Evolutionary conservation across 2,329 filamentous ascomycete species (phyloP), one percentile per base, ranked within the genome.

Genomic region (Fusarium nodosum): DNA sequence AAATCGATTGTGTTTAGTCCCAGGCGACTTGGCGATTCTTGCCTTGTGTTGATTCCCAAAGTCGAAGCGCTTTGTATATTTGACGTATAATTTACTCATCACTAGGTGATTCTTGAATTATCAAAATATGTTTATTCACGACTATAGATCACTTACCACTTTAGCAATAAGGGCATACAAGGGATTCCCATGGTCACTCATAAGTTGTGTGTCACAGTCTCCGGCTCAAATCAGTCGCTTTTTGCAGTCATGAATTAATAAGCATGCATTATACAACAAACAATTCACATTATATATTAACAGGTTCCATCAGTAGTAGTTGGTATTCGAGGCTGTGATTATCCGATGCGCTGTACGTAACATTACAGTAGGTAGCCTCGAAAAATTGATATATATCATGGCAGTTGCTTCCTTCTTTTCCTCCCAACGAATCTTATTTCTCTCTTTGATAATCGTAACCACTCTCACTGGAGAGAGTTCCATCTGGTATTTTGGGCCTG

Each of bases 401-500:
- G 41, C 58, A n/a, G n/a, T 46, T 13, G n/a, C 44, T 52, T 47
- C 52, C 42, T 56, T 47, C 34, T 30, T 31, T 22, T 34, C 33
- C n/a, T 16, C 52, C 52, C 18, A 30, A 36, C 22, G 22, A 36
- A 13, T 38, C 55, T 51, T 47, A 13, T 44, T 34, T 41, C 7
- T 51, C n/a, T 30, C 28, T 10, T 38, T 50, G 12, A 8, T 33
- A 61, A 48, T 41, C n/a, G 28, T 52, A 31, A 31, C 31, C 28
- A 62, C 67, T 76, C 30, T 85, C 83, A 66, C 44, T 83, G 77
- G 31, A 87, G 77, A 63, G 83, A 81, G 28, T 78, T 77, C 80
- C 81, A 85, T 58, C 83, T 79, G 38, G 78, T 77, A 44, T 81
- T 83, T 16, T 76, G 76, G 20, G 79, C 64, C 68, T 79, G 74